Conservation (phyloP, 352 stramenopile genomes). For the Thraustochytrium sp. region DNA sequence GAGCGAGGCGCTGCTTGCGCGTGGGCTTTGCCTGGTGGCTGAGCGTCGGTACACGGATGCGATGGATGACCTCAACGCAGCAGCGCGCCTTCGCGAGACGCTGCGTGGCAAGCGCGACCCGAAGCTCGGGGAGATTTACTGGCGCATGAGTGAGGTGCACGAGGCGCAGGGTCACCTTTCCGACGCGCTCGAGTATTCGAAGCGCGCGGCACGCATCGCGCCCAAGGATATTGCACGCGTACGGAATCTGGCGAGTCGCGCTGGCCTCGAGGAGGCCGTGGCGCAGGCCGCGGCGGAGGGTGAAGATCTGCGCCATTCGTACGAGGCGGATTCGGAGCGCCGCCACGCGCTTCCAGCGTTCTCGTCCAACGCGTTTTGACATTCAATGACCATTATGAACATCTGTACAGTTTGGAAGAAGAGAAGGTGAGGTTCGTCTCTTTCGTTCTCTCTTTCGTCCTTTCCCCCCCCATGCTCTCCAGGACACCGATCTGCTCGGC, state of each 20-base stretch:
- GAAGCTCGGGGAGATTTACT: neutral
- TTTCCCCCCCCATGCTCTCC: no score
- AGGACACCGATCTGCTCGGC: no score
- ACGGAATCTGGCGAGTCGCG: neutral
- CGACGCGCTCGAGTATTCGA: neutral
- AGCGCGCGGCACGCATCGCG: neutral
- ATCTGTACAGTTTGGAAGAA: no score
- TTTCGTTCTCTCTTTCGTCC: no score
- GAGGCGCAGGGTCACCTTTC: neutral
- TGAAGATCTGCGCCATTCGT: neutral
- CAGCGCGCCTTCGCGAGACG: neutral
- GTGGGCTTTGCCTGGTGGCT: neutral
- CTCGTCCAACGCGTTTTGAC: no score
- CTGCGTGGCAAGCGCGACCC: neutral
- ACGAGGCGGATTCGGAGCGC: no score
- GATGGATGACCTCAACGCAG: neutral
- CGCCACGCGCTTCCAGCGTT: no score
- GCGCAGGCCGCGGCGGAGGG: neutral
- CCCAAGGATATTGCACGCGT: neutral
- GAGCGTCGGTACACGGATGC: neutral
- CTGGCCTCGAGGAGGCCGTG: neutral
- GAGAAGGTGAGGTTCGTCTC: no score
- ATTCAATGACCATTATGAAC: no score
- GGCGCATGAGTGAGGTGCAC: neutral
- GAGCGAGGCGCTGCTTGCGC: neutral